Percentiles rank a stretch among this genome's conserved stretches.
phyloP scores from a whole-genome alignment of 257 asterid species.

The Datura wrightii region DNA sequence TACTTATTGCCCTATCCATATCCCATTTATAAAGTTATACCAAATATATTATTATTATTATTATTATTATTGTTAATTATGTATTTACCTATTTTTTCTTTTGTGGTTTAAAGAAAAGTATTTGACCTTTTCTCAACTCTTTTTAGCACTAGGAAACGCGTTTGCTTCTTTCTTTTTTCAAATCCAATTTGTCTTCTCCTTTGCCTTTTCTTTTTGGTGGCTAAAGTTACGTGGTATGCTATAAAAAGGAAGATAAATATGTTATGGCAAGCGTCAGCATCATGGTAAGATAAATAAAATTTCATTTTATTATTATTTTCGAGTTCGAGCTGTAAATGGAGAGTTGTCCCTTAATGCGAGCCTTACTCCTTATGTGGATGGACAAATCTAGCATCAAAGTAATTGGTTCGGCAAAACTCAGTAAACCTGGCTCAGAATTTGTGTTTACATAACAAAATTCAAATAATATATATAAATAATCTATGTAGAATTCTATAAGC shows the following conservation, averaged over 20 bases:
- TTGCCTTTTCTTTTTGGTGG: constrained; percentile 14
- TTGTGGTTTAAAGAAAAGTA: neutral
- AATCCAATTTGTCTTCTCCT: constrained; percentile 23
- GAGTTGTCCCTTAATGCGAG: neutral
- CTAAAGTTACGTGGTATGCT: neutral
- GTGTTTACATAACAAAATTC: neutral
- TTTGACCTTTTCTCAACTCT: constrained; percentile 16
- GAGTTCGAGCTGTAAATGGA: fast-evolving
- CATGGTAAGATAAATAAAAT: neutral
- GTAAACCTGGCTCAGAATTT: neutral
- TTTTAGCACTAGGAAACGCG: constrained; percentile 26
- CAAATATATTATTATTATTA: neutral
- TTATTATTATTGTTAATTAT: neutral
- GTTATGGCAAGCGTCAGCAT: fast-evolving
- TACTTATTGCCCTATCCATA: too few species aligned
- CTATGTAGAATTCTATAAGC: neutral
- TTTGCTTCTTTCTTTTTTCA: neutral
- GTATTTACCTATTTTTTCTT: neutral
- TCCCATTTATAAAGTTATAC: too few species aligned
- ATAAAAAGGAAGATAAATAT: neutral
- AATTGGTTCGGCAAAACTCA: too few species aligned
- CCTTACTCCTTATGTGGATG: neutral
- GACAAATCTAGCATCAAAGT: too few species aligned
- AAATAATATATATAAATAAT: neutral
- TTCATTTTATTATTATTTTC: neutral